Percentiles rank a stretch among this genome's conserved stretches.
phyloP scores from a whole-genome alignment of 2,329 filamentous ascomycete species.

The Penicillium expansum region DNA sequence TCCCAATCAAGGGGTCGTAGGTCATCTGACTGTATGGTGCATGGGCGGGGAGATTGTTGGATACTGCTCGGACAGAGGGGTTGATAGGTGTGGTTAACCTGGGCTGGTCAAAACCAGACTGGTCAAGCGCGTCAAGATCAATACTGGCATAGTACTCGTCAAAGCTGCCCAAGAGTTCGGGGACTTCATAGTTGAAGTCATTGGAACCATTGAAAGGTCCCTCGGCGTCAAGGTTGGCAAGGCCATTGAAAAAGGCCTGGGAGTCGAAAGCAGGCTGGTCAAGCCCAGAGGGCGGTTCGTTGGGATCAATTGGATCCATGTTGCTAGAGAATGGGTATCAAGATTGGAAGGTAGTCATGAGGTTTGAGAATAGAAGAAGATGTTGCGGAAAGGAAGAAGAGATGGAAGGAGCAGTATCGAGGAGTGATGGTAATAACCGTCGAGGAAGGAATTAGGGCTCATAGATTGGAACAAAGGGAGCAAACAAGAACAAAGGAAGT shows the following conservation, averaged over 20 bases:
- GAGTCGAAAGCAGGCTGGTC: background rate
- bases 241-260: background rate
- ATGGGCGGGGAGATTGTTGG: background rate
- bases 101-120: background rate
- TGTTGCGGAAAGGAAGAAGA: background rate
- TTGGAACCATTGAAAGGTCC: background rate
- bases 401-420: background rate
- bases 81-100: background rate
- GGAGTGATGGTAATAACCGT: background rate
- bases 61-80: background rate
- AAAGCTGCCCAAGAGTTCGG: background rate
- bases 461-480: background rate
- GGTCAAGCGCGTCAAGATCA: background rate
- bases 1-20: background rate
- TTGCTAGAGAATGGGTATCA: background rate
- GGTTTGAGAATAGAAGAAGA: background rate
- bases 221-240: background rate
- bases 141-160: background rate
- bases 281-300: background rate
- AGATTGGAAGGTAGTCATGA: background rate
- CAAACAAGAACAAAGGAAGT: background rate
- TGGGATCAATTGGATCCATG: background rate
- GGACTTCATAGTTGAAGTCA: background rate
- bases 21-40: background rate
- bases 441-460: background rate